These are phyloP conservation scores for Rostrohypoxylon terebratum DNA, from an alignment of 495 filamentous ascomycete species.

Conservation along the genomic window DNA sequence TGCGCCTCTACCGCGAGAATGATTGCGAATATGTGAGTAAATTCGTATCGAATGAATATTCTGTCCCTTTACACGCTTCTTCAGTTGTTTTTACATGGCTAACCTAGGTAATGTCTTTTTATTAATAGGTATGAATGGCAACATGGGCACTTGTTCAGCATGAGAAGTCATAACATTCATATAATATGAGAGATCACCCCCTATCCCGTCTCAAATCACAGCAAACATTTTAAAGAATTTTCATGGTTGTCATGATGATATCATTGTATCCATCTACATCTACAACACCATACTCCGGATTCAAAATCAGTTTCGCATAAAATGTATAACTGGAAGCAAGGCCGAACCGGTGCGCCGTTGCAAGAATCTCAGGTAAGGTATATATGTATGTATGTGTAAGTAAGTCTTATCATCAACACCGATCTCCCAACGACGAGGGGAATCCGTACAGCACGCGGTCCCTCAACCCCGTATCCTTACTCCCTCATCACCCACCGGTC, in stretches of 20 bases:
- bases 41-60: too few species aligned
- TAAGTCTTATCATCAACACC: too few species aligned
- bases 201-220: background rate
- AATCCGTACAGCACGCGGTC: background rate
- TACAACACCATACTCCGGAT: background rate
- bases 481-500: background rate
- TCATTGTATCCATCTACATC: constrained; percentile 21
- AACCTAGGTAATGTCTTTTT: too few species aligned
- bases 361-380: background rate
- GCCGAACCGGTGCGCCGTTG: constrained; percentile 8
- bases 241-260: background rate
- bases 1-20: too few species aligned
- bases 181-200: too few species aligned
- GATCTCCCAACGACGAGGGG: background rate
- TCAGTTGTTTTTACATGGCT: too few species aligned
- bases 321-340: constrained; percentile 4
- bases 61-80: too few species aligned
- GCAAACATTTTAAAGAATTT: background rate
- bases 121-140: too few species aligned
- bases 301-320: background rate
- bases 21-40: too few species aligned
- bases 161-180: too few species aligned
- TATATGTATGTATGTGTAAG: too few species aligned
- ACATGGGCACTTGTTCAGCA: too few species aligned
- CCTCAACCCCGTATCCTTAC: background rate